Evolutionary conservation across 2,329 filamentous ascomycete species (phyloP), one percentile per base, ranked within the genome.

Genomic region (Neodidymelliopsis sp.): DNA sequence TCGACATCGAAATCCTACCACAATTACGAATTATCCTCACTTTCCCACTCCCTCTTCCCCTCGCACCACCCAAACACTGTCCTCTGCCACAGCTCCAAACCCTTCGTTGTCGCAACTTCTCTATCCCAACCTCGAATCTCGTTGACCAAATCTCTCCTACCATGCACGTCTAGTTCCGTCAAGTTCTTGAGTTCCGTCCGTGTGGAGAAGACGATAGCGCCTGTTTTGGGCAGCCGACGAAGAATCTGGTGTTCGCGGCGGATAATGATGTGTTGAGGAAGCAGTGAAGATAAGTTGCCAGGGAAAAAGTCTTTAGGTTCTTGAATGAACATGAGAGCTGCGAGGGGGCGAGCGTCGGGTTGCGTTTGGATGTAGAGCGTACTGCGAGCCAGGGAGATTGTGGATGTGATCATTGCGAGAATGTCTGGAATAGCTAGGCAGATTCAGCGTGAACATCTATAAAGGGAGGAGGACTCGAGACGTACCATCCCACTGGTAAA

Each of bases 221-320:
- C 71, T 0, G 73, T 75, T 2, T 69, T 69, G 2, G 75, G 75
- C 6, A 83, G 58, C 1, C 75, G 66, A 4, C 72, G 74, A 53
- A 82, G 82, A 0, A 76, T 79, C 53, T 82, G 79, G 12, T 76
- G 66, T 57, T 82, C 79, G 15, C 75, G 72, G 4, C 80, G 74
- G 29, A 82, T 69, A 38, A 79, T 65, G 15, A 82, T 73, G 20
- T 79, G 69, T 0, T 72, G 15, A 0, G 64, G 70, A 50, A 8
- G 59, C 0, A 70, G 70, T 66, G 55, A 52, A 8, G 28, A 39
- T 16, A 63, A 45, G 46, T 58, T 49, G 16, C 64, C 62, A 0
- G 62, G 42, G 25, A 53, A 75, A 56, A 49, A 72, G 51, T 53
- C 71, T 53, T 59, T 76, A 56, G 72, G 71, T 2, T 71, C 72